Percentiles rank a stretch among this genome's conserved stretches.
phyloP scores from a whole-genome alignment of 73 alveolate species.

The Tetrahymena thermophila region DNA sequence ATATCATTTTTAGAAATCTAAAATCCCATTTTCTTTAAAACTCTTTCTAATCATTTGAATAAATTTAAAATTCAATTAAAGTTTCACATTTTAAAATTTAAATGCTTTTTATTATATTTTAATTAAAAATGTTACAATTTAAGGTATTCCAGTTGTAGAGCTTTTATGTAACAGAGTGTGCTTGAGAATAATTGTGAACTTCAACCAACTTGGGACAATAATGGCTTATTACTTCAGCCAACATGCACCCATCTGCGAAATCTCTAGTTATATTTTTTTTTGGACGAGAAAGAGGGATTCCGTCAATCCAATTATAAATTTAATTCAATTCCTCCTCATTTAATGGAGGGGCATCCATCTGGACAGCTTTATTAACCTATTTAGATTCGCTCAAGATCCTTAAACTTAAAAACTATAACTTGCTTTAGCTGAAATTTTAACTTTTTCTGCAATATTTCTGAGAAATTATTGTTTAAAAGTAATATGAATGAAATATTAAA shows the following conservation, averaged over 20 bases:
- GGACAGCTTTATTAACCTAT: neutral
- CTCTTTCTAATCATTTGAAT: slow-evolving; percentile 16
- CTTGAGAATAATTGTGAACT: slow-evolving; percentile 73
- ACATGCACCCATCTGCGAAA: slow-evolving; percentile 91
- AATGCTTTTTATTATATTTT: neutral
- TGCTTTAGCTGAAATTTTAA: neutral
- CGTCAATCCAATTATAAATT: slow-evolving; percentile 95
- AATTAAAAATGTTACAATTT: slow-evolving; percentile 45
- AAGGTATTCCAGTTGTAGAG: slow-evolving; percentile 90
- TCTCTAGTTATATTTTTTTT: slow-evolving; percentile 95
- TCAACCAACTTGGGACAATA: slow-evolving; percentile 75
- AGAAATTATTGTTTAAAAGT: neutral
- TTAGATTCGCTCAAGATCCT: neutral
- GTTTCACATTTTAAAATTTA: neutral
- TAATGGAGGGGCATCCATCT: slow-evolving; percentile 52
- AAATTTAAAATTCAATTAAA: neutral
- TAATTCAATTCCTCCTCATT: slow-evolving; percentile 76
- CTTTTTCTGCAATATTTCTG: neutral
- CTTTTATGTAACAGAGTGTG: slow-evolving; percentile 65
- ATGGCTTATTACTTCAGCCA: slow-evolving; percentile 79
- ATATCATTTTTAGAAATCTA: slow-evolving; percentile 70
- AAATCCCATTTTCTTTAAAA: slow-evolving; percentile 91
- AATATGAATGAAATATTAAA: too few relatives aligned
- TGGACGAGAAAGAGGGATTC: slow-evolving; percentile 93
- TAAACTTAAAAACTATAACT: neutral